Percentiles rank a stretch among this genome's conserved stretches.
phyloP scores from a whole-genome alignment of 345 rosid species.

The Moricandia arvensis region DNA sequence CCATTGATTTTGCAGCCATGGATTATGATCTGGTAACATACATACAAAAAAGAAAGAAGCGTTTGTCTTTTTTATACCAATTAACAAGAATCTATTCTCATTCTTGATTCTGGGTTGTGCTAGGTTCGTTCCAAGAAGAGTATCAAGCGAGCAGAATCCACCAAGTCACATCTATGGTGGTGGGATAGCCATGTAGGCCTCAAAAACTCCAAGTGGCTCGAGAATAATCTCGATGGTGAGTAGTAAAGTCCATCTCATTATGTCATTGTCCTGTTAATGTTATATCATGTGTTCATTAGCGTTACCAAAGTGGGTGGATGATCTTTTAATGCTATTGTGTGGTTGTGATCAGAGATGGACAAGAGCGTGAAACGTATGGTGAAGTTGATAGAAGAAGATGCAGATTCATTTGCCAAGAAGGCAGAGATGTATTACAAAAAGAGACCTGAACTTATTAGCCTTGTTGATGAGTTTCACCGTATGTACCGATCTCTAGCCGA shows the following conservation, averaged over 20 bases:
- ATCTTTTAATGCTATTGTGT: neutral
- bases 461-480: constrained; percentile 46
- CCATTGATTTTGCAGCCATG: constrained; percentile 32
- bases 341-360: constrained; percentile 47
- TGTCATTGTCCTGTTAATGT: constrained; percentile 3
- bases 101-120: constrained; percentile 23
- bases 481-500: constrained; percentile 45
- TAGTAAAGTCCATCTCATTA: constrained; percentile 15
- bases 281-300: neutral
- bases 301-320: neutral
- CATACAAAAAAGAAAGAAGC: neutral
- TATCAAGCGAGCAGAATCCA: constrained; percentile 50
- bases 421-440: constrained; percentile 53
- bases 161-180: constrained; percentile 56
- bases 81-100: constrained; percentile 4
- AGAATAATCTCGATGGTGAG: constrained; percentile 46
- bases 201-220: constrained; percentile 51
- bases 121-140: constrained; percentile 42
- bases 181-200: constrained; percentile 44
- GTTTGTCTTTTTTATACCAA: constrained; percentile 5
- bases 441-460: constrained; percentile 46
- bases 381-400: constrained; percentile 45
- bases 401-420: constrained; percentile 50
- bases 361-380: constrained; percentile 41
- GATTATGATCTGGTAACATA: constrained; percentile 34